Base-by-base conservation (phyloP, 805 yeast genomes). In the Maudiozyma bulderi region DNA sequence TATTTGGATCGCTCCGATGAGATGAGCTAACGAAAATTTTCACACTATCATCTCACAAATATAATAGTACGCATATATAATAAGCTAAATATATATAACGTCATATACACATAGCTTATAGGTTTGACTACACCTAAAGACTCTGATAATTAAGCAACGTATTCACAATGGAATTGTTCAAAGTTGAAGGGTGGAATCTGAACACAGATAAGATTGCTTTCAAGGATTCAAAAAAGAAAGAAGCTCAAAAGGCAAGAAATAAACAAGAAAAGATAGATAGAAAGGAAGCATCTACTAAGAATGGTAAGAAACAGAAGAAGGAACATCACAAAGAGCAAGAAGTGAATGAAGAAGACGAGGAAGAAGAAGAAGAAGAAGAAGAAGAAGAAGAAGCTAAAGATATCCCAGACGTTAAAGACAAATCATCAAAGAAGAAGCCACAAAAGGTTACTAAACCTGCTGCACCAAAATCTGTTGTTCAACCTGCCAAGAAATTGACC, bases 121-220 rank as follows among this genome's bases (percentile, higher is more conserved):
- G 4, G 26, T 3, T 20, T 4, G 4, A 20, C 26, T 20, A 44
- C n/a, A 13, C 43, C 31, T 20, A 20, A 4, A 20, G 26, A 20
- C 26, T 20, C 26, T 20, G 26, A 20, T 20, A 20, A 20, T 20
- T 20, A 20, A 20, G 26, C 26, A 20, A 20, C 26, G 4, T 20
- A 20, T 20, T 20, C 9, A 40, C 11, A 14, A 83, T 83, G 90
- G 76, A 86, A 33, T 72, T 87, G 53, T 87, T 87, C 61, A 76
- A 82, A 61, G 89, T 84, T 20, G 86, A 81, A 47, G 95, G 95
- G 14, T 87, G 96, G 96, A 75, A 82, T 54, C 62, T 87, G 47
- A 77, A 80, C 54, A 60, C 73, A 44, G 68, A 71, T 50, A 72
- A 75, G 42, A 78, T 84, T 11, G 80, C 75, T 2, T 61, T 69